phyloP scores from a whole-genome alignment of 495 filamentous ascomycete species.

The Annulohypoxylon moriforme region DNA sequence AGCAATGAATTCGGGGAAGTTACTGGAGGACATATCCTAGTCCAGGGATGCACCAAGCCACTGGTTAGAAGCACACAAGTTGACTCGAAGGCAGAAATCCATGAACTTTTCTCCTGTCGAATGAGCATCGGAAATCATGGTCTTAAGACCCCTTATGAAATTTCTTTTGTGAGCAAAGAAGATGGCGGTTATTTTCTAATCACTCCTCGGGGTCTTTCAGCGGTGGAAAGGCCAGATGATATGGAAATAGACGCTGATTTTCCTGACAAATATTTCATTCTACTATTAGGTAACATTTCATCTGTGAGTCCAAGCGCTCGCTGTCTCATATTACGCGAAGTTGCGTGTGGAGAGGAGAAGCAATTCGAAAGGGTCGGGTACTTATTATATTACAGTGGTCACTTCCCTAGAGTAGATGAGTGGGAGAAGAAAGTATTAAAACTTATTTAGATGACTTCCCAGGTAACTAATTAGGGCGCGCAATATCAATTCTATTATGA shows the following conservation, averaged over 20 bases:
- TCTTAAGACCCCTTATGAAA: background rate
- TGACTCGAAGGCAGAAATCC: background rate
- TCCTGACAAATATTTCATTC: background rate
- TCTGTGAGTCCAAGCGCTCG: background rate
- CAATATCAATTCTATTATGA: too few relatives aligned
- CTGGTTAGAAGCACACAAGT: background rate
- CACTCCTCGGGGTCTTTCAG: background rate
- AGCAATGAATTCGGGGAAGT: background rate
- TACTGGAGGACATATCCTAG: background rate
- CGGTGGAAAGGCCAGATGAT: background rate
- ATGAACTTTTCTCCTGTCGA: background rate
- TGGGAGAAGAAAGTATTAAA: background rate
- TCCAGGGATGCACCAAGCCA: background rate
- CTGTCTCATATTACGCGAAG: background rate
- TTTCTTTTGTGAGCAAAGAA: background rate
- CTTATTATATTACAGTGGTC: background rate
- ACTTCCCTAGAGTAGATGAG: background rate
- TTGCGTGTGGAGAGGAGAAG: background rate
- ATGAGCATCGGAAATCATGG: background rate
- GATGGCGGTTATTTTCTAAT: background rate
- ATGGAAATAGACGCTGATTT: background rate
- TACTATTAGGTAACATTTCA: background rate
- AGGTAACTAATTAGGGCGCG: background rate
- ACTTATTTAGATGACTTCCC: background rate
- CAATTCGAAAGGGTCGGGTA: background rate